Evolutionary conservation across 306 rosid genomes (phyloP), one percentile per base, ranked within the genome.

Genomic region (Dryas alaskensis): DNA sequence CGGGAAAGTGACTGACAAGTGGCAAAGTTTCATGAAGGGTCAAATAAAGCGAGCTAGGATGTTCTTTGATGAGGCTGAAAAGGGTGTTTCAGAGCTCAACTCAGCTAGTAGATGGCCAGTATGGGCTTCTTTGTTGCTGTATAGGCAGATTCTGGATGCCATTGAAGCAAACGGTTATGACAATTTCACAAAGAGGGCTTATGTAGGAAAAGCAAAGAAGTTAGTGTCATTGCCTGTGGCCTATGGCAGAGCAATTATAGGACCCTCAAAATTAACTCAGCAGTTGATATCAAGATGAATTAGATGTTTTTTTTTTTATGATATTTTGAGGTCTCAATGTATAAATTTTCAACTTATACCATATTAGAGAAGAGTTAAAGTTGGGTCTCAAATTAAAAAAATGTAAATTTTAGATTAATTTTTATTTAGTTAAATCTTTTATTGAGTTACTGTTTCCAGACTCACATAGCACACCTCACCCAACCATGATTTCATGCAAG

Each of bases 21-120:
- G 98, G 98, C 78, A 89, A 25, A 88, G 73, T 76, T 91, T 94
- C 87, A 94, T 94, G 97, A 89, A 85, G 75, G 91, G 88, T 0
- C 98, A 94, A 69, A 91, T 94, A 80, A 79, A 87, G 81, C 80
- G 97, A 73, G 97, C 98, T 3, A 86, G 98, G 76, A 88, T 79
- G 96, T 91, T 94, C 63, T 91, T 91, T 70, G 97, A 94, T 67
- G 91, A 91, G 78, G 97, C 98, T 54, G 98, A 94, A 84, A 84
- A 85, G 72, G 98, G 98, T 10, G 89, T 94, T 66, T 62, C 78
- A 80, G 97, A 88, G 78, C 87, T 94, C 5, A 87, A 70, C 71
- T 83, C 87, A 51, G 98, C 96, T 0, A 94, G 97, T 68, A 88
- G 97, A 82, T 94, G 96, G 97, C 98, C 97, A 16, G 98, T 94